These are phyloP conservation scores for Phytophthora capsici DNA, from an alignment of 352 stramenopile genomes.

Conservation along the genomic window DNA sequence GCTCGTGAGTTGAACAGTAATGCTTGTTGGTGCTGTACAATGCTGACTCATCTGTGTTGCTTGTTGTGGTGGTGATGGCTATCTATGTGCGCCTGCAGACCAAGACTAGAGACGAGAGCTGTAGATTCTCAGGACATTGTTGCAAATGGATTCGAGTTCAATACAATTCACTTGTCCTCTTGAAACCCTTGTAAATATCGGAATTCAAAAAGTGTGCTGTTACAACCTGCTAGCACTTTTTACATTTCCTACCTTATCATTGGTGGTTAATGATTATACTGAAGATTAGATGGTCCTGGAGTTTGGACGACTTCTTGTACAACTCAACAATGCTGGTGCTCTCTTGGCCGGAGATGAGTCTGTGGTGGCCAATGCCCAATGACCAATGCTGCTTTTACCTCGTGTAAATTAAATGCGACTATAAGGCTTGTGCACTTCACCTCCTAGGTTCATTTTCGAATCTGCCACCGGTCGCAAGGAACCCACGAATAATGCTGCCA, in stretches of 20 bases:
- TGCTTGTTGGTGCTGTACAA: neutral
- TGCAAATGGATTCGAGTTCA: constrained; percentile 2
- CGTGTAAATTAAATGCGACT: no score
- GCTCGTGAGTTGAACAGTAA: constrained; percentile 25
- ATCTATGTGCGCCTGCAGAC: constrained; percentile 15
- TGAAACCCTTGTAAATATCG: neutral
- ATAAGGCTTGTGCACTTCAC: neutral
- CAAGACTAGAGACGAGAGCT: constrained; percentile 33
- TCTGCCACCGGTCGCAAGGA: neutral
- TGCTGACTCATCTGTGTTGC: constrained; percentile 4
- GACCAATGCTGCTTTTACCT: no score
- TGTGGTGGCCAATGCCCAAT: neutral
- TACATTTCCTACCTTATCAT: constrained; percentile 2
- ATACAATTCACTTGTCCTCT: constrained; percentile 8
- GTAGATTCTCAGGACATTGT: constrained; percentile 4
- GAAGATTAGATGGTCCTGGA: neutral
- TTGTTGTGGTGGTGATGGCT: constrained; percentile 2
- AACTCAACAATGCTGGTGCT: neutral
- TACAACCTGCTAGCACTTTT: no score
- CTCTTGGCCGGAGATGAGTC: constrained; percentile 6
- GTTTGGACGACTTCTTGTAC: constrained; percentile 11
- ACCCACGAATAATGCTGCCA: constrained; percentile 18
- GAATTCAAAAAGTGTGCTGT: no score
- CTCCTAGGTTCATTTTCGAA: constrained; percentile 16
- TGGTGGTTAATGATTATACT: constrained; percentile 9